Conservation (phyloP, 371 early-diverging fungal genomes). For the Coemansia sp. region DNA sequence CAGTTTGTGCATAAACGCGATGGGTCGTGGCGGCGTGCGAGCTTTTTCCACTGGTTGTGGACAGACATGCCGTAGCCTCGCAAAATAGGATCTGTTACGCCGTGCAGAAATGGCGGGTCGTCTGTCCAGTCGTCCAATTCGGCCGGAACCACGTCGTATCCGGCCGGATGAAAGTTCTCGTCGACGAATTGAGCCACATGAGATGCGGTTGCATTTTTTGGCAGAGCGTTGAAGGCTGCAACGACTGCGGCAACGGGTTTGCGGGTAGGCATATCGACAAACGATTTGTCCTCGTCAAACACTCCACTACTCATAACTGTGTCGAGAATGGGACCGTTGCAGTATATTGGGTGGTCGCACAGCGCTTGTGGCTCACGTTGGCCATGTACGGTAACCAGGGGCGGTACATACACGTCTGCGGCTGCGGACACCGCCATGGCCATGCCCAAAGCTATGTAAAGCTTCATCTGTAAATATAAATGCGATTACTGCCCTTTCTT, state of each 20-base stretch:
- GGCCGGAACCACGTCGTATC: conserved; percentile 51
- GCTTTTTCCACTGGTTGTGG: conserved; percentile 62
- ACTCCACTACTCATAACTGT: conserved; percentile 60
- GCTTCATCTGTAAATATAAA: conserved; percentile 11
- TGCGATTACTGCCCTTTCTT: neutral
- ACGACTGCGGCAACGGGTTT: conserved; percentile 60
- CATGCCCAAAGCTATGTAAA: neutral
- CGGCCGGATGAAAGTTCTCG: conserved; percentile 62
- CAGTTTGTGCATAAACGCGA: conserved; percentile 59
- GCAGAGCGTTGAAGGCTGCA: conserved; percentile 55
- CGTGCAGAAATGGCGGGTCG: conserved; percentile 55
- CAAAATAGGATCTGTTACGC: conserved; percentile 56
- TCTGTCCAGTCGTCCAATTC: conserved; percentile 53
- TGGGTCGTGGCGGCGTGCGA: conserved; percentile 58
- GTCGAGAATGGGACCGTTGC: conserved; percentile 59
- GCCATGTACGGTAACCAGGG: conserved; percentile 10
- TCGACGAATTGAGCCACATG: conserved; percentile 60
- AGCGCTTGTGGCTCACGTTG: conserved; percentile 17
- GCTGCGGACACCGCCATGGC: neutral
- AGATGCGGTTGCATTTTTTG: conserved; percentile 54
- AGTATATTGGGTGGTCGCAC: conserved; percentile 70
- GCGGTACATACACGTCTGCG: conserved; percentile 7
- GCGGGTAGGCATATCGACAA: conserved; percentile 63
- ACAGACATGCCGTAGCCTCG: conserved; percentile 58
- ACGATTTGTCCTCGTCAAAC: conserved; percentile 68